These are phyloP conservation scores for Gracilariopsis chorda DNA, from an alignment of 23 red algal species.

Conservation along the genomic window DNA sequence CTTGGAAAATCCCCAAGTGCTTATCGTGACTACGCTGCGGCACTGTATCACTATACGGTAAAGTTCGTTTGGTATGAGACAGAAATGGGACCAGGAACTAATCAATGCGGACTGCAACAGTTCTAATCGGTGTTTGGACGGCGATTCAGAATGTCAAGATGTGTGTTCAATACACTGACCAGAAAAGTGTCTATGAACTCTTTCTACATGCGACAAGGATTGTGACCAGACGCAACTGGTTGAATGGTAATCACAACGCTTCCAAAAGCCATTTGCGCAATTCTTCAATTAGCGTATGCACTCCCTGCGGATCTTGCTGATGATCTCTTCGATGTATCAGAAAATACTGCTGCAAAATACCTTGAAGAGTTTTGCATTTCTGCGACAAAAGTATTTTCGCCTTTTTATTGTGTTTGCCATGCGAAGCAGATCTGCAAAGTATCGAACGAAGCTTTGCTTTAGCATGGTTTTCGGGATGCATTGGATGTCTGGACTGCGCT, in stretches of 20 bases:
- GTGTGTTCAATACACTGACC: background rate
- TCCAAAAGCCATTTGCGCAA: slow-evolving; percentile 23
- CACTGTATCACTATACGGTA: slow-evolving; percentile 22
- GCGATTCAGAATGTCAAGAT: slow-evolving; percentile 1
- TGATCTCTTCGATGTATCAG: slow-evolving; percentile 48
- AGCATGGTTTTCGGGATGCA: slow-evolving; percentile 4
- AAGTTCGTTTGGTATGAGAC: slow-evolving; percentile 25
- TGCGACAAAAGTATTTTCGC: background rate
- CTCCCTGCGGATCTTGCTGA: slow-evolving; percentile 25
- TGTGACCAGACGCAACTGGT: slow-evolving; percentile 41
- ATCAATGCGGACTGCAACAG: slow-evolving; percentile 14
- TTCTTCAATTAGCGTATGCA: slow-evolving; percentile 9
- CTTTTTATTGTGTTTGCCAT: background rate
- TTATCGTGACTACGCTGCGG: background rate
- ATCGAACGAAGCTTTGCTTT: background rate
- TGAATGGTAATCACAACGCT: slow-evolving; percentile 11
- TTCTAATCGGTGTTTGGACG: slow-evolving; percentile 3
- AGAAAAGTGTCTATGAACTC: background rate
- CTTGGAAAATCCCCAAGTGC: slow-evolving; percentile 24
- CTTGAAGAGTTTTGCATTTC: background rate
- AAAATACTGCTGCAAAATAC: background rate
- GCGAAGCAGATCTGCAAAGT: background rate
- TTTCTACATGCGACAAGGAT: slow-evolving; percentile 7
- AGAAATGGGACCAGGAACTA: slow-evolving; percentile 1
- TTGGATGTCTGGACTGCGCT: slow-evolving; percentile 18